Evolutionary conservation across 176 grass and related monocot species (phyloP), one percentile per base, ranked within the genome.

Genomic region (Carex littledalei): DNA sequence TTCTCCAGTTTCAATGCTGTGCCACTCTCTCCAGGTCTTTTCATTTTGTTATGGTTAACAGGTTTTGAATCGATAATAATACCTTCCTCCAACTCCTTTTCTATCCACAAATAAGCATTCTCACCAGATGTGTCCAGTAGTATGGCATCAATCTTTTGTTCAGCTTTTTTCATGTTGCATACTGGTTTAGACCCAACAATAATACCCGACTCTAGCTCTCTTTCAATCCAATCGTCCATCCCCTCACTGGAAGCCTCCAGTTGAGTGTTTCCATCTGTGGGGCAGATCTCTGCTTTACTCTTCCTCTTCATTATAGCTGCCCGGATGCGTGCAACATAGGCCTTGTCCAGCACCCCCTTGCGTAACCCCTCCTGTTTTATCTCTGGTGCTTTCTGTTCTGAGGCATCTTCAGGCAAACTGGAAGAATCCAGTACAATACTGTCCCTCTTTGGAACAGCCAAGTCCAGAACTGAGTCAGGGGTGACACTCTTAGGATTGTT

Each of bases 221-320:
- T 93, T 86, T 90, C 86, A 55, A 93, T 93, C 88, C 86, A 93
- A 29, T 88, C 86, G 34, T 88, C 84, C 81, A 86, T 82, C 85
- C 24, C 60, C 20, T 35, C 81, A 53, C 63, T 67, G 37, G 35
- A 83, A 24, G 8, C 63, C 15, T 83, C 41, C 81, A 65, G 7
- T 68, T 67, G 17, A 24, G 24, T 39, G 1, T 62, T 49, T 24
- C 37, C 60, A 55, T 55, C 12, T 8, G 13, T 31, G 4, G 22
- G 21, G 49, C 22, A 9, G 10, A 41, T 53, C 80, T 83, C 63
- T 83, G 21, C 15, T 31, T 18, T 83, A 14, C 21, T 15, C 21
- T 83, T 83, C 16, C 81, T 83, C 35, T 83, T 83, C 14, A 63
- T 83, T 16, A 83, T 9, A 10, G 22, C 13, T 16, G 34, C 81